A percentile compares a stretch with the other conserved stretches of the same genome.
These are phyloP conservation scores for Ceratobasidium sp. DNA, from an alignment of 1,284 basidiomycete genomes.

Conservation along the genomic window DNA sequence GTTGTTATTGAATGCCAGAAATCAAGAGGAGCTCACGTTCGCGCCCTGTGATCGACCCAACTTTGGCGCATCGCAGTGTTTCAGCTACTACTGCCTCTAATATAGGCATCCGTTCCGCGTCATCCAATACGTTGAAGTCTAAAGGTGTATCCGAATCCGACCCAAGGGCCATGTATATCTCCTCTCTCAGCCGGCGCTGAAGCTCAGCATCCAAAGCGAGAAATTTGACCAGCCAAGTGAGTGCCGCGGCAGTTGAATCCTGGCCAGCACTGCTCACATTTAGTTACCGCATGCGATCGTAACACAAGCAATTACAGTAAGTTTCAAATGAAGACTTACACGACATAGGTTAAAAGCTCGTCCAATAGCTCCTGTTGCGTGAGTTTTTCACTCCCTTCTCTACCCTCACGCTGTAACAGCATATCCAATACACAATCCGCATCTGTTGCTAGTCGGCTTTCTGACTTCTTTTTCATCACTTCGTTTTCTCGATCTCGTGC, in stretches of 20 bases:
- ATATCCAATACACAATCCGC: slow-evolving; percentile 42
- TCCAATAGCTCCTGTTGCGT: slow-evolving; percentile 6
- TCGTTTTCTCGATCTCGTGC: slow-evolving; percentile 11
- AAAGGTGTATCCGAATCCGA: neutral
- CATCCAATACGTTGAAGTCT: neutral
- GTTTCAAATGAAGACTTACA: no score
- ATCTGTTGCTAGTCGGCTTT: slow-evolving; percentile 12
- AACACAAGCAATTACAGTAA: no score
- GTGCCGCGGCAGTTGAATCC: slow-evolving; percentile 28
- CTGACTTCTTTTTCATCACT: neutral
- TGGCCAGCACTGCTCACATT: slow-evolving; percentile 21
- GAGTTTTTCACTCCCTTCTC: slow-evolving; percentile 7
- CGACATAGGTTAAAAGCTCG: slow-evolving; percentile 33
- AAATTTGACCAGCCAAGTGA: slow-evolving; percentile 28
- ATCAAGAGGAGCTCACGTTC: neutral
- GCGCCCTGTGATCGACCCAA: neutral
- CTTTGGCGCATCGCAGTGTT: slow-evolving; percentile 12
- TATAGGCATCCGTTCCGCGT: neutral
- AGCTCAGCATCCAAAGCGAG: slow-evolving; percentile 18
- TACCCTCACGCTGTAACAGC: neutral
- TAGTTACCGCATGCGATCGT: neutral
- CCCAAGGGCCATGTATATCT: neutral
- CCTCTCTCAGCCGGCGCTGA: slow-evolving; percentile 9
- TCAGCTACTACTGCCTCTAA: slow-evolving; percentile 14
- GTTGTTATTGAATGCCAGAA: no score